phyloP scores from a whole-genome alignment of 257 asterid genomes.

The Fraxinus pennsylvanica region DNA sequence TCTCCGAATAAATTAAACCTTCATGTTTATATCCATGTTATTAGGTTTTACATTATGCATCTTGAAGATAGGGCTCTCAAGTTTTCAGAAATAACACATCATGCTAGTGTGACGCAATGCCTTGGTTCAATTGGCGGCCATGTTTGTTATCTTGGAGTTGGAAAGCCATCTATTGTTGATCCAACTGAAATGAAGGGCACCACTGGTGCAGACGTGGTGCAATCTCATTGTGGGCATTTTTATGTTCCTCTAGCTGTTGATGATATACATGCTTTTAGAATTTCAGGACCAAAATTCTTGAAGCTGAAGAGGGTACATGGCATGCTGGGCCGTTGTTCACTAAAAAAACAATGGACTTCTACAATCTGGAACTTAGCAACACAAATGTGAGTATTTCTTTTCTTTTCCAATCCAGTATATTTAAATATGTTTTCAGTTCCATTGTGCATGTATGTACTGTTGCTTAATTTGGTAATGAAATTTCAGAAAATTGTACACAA shows the following conservation, averaged over 20 bases:
- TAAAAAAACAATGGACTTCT: slow-evolving; percentile 67
- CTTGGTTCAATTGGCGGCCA: slow-evolving; percentile 81
- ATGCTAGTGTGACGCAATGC: slow-evolving; percentile 88
- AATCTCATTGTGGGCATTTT: slow-evolving; percentile 66
- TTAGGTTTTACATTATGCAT: slow-evolving; percentile 82
- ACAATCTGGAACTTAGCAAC: slow-evolving; percentile 77
- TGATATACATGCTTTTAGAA: slow-evolving; percentile 64
- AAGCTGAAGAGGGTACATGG: slow-evolving; percentile 84
- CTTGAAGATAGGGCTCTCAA: slow-evolving; percentile 56
- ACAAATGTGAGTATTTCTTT: slow-evolving; percentile 62
- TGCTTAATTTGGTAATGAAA: not conserved
- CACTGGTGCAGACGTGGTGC: slow-evolving; percentile 28
- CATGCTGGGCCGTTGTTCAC: slow-evolving; percentile 92
- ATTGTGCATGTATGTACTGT: not conserved
- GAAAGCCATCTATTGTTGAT: slow-evolving; percentile 71
- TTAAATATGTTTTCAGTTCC: not conserved
- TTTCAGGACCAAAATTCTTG: slow-evolving; percentile 83
- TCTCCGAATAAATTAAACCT: not conserved
- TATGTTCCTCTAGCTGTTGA: slow-evolving; percentile 70
- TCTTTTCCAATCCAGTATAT: not conserved
- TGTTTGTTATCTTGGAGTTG: slow-evolving; percentile 93
- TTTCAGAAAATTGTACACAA: not conserved
- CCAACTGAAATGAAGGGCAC: slow-evolving; percentile 34
- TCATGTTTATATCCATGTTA: not conserved
- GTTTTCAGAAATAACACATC: slow-evolving; percentile 80